Evolutionary conservation across 2,329 filamentous ascomycete species (phyloP), one percentile per base, ranked within the genome.

Genomic region (Neofusicoccum kwambonambiense): DNA sequence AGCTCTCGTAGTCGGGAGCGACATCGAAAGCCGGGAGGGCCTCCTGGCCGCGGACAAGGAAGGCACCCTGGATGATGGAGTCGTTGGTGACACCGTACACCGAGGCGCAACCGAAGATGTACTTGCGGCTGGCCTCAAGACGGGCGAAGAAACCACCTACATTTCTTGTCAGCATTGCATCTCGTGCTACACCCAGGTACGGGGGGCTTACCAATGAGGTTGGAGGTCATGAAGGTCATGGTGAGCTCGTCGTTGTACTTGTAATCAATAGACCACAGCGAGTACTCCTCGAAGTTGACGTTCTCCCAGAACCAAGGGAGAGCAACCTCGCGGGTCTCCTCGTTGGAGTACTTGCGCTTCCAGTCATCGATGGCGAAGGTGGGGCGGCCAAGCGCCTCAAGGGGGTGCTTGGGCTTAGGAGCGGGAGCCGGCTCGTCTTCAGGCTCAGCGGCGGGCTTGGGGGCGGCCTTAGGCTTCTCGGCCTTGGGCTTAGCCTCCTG

Each of bases 211-310:
- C 87, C 93, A 79, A 99, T 94, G 81, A 98, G 85, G 88, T 99
- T 99, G 87, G 90, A 92, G 73, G 92, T 94, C 95, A 99, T 99
- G 91, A 99, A 99, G 77, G 90, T 91, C 81, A 95, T 84, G 77
- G 92, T 97, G 72, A 99, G 87, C 89, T 99, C 95, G 68, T 97
- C 89, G 82, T 97, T 96, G 87, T 99, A 99, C 89, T 97, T 97
- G 89, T 97, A 99, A 82, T 93, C 90, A 73, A 93, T 84, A 80
- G 88, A 89, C 92, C 93, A 99, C 80, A 99, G 83, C 64, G 93
- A 96, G 88, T 95, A 99, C 83, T 99, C 95, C 70, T 93, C 90
- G 73, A 95, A 89, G 77, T 95, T 94, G 82, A 88, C 87, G 81
- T 96, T 92, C 84, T 97, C 89, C 94, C 94, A 99, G 89, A 99